These are phyloP conservation scores for Intubia oerlemansii DNA, from an alignment of 2,329 filamentous ascomycete genomes.

Conservation along the genomic window DNA sequence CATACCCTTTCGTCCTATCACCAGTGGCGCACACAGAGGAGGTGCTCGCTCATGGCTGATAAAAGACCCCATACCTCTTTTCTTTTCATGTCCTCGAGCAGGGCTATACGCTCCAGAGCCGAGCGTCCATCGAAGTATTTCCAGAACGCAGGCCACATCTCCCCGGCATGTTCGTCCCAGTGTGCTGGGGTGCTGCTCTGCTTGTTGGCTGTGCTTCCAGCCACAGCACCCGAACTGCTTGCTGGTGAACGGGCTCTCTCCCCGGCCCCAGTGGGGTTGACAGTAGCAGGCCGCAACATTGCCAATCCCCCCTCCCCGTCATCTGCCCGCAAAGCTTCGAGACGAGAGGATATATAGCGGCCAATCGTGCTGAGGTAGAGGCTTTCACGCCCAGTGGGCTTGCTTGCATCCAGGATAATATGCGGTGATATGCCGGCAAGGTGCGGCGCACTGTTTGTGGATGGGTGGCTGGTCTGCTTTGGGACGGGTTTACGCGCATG, in stretches of 20 bases:
- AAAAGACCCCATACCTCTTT: slow-evolving; percentile 55
- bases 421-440: slow-evolving; percentile 37
- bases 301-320: too few relatives aligned
- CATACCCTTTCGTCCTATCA: too few relatives aligned
- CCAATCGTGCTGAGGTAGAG: slow-evolving; percentile 44
- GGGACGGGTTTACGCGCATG: slow-evolving; percentile 30
- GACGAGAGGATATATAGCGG: too few relatives aligned
- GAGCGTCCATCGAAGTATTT: slow-evolving; percentile 78
- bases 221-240: too few relatives aligned
- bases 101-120: slow-evolving; percentile 66
- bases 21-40: slow-evolving; percentile 51
- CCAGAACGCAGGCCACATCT: slow-evolving; percentile 51
- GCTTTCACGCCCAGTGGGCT: slow-evolving; percentile 57
- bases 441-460: slow-evolving; percentile 32
- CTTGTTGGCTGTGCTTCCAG: too few relatives aligned
- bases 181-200: too few relatives aligned
- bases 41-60: slow-evolving; percentile 42
- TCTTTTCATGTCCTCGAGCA: slow-evolving; percentile 71
- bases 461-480: slow-evolving; percentile 29
- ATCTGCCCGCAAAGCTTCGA: too few relatives aligned
- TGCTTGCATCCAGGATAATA: slow-evolving; percentile 58
- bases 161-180: slow-evolving; percentile 33
- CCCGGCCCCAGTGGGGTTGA: too few relatives aligned
- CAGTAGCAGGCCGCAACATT: too few relatives aligned
- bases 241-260: too few relatives aligned